Evolutionary conservation across 345 rosid species (phyloP), one percentile per base, ranked within the genome.

Genomic region (thale cress (Arabidopsis thaliana)): DNA sequence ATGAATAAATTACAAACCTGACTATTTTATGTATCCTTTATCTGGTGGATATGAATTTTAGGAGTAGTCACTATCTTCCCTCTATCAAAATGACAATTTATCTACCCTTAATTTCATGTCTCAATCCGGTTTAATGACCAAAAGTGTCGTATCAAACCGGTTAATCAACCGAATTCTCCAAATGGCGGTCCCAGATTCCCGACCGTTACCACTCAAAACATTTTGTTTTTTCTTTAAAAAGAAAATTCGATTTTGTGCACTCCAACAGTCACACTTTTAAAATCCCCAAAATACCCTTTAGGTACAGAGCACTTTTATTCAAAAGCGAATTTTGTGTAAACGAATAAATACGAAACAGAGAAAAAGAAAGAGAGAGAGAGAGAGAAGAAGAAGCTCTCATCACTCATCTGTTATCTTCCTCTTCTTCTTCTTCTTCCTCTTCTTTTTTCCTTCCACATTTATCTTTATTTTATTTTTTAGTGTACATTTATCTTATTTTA

Each of bases 301-400:
- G 28, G 2, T 53, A 50, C 24, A 69, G 22, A 38, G 2, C 37
- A 11, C 67, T 7, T 7, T 65, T 65, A 46, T 30, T 38, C 7
- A 59, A 67, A 75, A 59, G 36, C 71, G 51, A 74, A 8, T 59
- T 71, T 65, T 51, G 25, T 33, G 16, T 41, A 69, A 49, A 59
- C 67, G 67, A 71, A 78, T 71, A 78, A 72, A 78, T 58, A 78
- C 76, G 68, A 77, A 71, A 75, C 44, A 67, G 16, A 75, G 61
- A 45, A 62, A 71, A 74, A 49, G 7, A 73, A 46, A 59, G 73
- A 88, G 78, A 83, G 81, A 85, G 76, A 68, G 38, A 75, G 83
- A 71, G 82, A 82, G 69, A 91, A 80, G 88, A 85, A 84, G 82
- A 81, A 59, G 74, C 74, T 78, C 77, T 66, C 78, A 72, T 78